These are phyloP conservation scores for Plasmodium knowlesi DNA, from an alignment of 169 alveolate species.

Conservation along the genomic window DNA sequence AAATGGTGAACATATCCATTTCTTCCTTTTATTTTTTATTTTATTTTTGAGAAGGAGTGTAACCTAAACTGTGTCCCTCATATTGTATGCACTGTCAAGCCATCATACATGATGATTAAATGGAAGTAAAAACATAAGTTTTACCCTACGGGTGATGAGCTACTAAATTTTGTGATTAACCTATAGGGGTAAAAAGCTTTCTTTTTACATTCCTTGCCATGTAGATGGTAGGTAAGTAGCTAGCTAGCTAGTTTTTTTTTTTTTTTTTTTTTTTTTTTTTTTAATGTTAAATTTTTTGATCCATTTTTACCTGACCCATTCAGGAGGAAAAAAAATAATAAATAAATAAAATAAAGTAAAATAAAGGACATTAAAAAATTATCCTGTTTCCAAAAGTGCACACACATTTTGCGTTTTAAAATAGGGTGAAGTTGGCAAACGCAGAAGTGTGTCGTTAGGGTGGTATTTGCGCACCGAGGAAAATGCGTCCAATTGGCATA, in stretches of 20 bases:
- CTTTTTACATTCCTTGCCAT: not conserved
- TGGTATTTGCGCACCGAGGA: not conserved
- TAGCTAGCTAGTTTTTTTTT: not conserved
- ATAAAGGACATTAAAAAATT: not conserved
- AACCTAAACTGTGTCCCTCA: not conserved
- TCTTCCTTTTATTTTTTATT: not conserved
- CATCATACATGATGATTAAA: not conserved
- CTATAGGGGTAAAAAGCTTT: not conserved
- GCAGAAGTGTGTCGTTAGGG: not conserved
- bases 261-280: slow-evolving; percentile 16
- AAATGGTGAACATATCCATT: not conserved
- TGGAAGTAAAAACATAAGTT: not conserved
- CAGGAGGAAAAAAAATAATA: not conserved
- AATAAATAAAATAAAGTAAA: not conserved
- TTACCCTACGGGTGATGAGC: not conserved
- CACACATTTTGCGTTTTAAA: not conserved
- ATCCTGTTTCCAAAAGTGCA: not conserved
- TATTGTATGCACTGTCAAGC: not conserved
- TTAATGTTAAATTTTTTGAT: not conserved
- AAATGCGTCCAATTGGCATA: not conserved
- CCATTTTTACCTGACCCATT: slow-evolving; percentile 9
- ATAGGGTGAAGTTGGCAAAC: not conserved
- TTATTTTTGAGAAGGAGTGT: not conserved
- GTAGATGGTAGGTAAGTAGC: not conserved
- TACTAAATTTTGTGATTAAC: not conserved